These are phyloP conservation scores for Psophocarpus tetragonolobus DNA, from an alignment of 306 rosid species.

Conservation along the genomic window DNA sequence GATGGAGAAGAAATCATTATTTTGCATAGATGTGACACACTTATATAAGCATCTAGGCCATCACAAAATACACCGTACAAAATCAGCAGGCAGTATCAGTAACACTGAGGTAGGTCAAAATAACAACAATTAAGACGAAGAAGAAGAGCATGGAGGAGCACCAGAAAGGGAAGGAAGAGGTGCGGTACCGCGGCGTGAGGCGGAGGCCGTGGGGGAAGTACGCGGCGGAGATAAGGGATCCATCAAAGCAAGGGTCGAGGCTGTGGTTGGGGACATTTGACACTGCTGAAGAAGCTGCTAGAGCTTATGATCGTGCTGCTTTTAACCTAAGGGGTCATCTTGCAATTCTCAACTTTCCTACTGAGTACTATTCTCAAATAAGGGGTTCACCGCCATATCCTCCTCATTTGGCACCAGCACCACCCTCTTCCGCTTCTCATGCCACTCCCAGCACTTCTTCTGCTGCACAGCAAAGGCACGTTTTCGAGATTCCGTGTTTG, in stretches of 20 bases:
- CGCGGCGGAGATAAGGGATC: slow-evolving; percentile 86
- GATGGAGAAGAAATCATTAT: slow-evolving; percentile 25
- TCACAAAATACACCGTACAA: slow-evolving; percentile 12
- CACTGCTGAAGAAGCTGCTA: slow-evolving; percentile 80
- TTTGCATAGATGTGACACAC: neutral
- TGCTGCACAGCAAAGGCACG: slow-evolving; percentile 39
- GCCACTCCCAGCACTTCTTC: slow-evolving; percentile 36
- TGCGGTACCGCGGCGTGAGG: slow-evolving; percentile 63
- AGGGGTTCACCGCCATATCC: slow-evolving; percentile 64
- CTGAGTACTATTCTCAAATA: slow-evolving; percentile 66
- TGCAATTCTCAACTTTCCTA: slow-evolving; percentile 76
- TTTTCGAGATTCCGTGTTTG: slow-evolving; percentile 71
- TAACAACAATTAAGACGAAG: neutral
- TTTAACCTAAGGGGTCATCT: slow-evolving; percentile 75
- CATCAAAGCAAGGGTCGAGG: slow-evolving; percentile 74
- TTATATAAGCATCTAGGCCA: slow-evolving; percentile 31
- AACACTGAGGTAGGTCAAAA: neutral
- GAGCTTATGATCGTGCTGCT: slow-evolving; percentile 87
- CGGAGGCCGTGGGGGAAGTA: slow-evolving; percentile 89
- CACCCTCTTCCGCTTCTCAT: slow-evolving; percentile 32
- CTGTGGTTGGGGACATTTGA: slow-evolving; percentile 84
- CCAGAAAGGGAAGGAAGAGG: slow-evolving; percentile 53
- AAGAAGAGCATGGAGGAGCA: slow-evolving; percentile 51
- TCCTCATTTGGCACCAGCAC: slow-evolving; percentile 48
- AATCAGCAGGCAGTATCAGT: neutral